These are phyloP conservation scores for Hymenoscyphus fraxineus DNA, from an alignment of 2,329 filamentous ascomycete genomes.

Conservation along the genomic window DNA sequence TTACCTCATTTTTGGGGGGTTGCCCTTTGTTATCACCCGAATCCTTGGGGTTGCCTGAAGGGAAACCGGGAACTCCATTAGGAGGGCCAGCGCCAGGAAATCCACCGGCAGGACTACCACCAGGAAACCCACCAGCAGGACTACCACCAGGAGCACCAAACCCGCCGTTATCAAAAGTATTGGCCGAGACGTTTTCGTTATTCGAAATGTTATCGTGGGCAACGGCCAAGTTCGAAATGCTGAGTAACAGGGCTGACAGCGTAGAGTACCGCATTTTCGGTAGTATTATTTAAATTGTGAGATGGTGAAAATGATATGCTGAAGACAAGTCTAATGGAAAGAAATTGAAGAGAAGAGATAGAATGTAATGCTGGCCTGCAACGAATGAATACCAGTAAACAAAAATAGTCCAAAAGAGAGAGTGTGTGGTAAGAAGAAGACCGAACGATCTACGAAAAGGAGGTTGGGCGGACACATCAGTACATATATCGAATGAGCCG, in stretches of 20 bases:
- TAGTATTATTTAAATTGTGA: background rate
- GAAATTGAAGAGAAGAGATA: constrained; percentile 11
- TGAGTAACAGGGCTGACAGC: constrained; percentile 12
- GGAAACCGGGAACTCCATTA: too few relatives aligned
- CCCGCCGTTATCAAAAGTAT: too few relatives aligned
- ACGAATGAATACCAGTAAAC: constrained; percentile 15
- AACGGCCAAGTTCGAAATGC: constrained; percentile 13
- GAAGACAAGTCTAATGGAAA: background rate
- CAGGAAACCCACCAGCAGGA: too few relatives aligned
- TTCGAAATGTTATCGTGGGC: constrained; percentile 16
- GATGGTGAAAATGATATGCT: constrained; percentile 1
- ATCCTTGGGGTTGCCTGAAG: too few relatives aligned
- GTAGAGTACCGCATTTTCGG: constrained; percentile 19
- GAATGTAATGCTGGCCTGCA: constrained; percentile 20
- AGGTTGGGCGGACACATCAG: background rate
- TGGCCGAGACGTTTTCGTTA: constrained; percentile 16
- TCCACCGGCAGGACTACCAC: too few relatives aligned
- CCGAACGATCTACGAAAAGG: background rate
- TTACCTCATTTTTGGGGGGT: too few relatives aligned
- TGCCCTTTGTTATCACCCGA: too few relatives aligned
- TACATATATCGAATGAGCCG: background rate
- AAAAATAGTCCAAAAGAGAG: constrained; percentile 1
- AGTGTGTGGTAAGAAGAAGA: background rate
- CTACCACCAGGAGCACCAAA: too few relatives aligned
- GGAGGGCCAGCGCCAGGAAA: too few relatives aligned